Evolutionary conservation across 2,329 filamentous ascomycete genomes (phyloP), one percentile per base, ranked within the genome.

Genomic region (Cladosporium colombiae): DNA sequence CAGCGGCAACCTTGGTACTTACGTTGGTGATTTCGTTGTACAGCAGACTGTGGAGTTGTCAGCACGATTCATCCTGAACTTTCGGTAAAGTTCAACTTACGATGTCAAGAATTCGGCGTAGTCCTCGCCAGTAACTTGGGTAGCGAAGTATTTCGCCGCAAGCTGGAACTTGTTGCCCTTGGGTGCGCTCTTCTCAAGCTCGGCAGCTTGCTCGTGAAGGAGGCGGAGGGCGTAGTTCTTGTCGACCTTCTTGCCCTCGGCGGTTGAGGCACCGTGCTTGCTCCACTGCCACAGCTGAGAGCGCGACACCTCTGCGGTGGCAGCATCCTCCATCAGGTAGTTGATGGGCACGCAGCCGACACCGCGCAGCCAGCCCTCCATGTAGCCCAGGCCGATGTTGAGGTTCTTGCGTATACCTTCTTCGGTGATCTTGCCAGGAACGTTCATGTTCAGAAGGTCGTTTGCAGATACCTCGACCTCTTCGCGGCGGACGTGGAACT

Each of bases 261-360:
- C 86, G 8, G 93, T 97, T 68, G 85, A 86, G 67, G 94, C 82
- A 62, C 86, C 83, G 77, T 90, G 88, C 75, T 86, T 88, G 69
- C 90, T 88, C 95, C 95, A 99, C 79, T 99, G 95, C 94, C 94
- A 97, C 55, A 99, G 86, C 84, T 99, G 95, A 72, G 88, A 92
- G 74, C 95, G 89, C 65, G 91, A 96, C 5, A 99, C 95, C 80
- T 99, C 95, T 59, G 95, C 95, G 1, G 95, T 99, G 27, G 95
- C 95, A 21, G 95, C 95, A 73, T 98, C 95, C 83, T 99, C 95
- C 94, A 98, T 98, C 65, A 98, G 85, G 79, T 90, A 96, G 85
- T 98, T 97, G 82, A 98, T 97, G 58, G 95, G 95, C 62, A 98
- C 93, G 74, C 95, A 99, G 66, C 95, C 95, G 25, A 98, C 86